A percentile compares a stretch with the other conserved stretches of the same genome.
These are phyloP conservation scores for Dioszegia hungarica DNA, from an alignment of 768 basidiomycete species.

Conservation along the genomic window DNA sequence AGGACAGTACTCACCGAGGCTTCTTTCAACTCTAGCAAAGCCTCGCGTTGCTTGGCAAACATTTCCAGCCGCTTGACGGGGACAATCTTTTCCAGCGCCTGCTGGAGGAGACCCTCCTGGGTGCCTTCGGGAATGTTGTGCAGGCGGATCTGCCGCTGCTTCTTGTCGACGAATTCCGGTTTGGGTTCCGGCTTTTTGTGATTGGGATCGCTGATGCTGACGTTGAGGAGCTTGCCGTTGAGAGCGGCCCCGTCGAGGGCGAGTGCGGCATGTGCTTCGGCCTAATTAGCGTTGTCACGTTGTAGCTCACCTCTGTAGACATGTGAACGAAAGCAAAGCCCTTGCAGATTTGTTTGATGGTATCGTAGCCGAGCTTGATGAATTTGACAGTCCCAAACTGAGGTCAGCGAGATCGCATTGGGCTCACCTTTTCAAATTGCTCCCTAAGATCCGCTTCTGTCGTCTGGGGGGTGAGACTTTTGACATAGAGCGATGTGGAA, in stretches of 20 bases:
- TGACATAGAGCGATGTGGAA: conserved; percentile 79
- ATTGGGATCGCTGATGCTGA: conserved; percentile 49
- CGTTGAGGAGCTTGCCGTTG: conserved; percentile 25
- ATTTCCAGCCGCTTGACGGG: conserved; percentile 66
- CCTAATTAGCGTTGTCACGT: conserved; percentile 9
- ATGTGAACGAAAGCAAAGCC: conserved; percentile 94
- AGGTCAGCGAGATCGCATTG: not conserved
- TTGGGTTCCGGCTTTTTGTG: conserved; percentile 19
- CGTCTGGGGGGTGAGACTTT: conserved; percentile 73
- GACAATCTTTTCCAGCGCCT: conserved; percentile 73
- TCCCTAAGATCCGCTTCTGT: conserved; percentile 71
- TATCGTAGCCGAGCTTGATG: conserved; percentile 68
- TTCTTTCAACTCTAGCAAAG: conserved; percentile 50
- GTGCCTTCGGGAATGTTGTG: conserved; percentile 67
- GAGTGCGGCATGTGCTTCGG: conserved; percentile 24
- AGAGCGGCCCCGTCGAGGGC: conserved; percentile 20
- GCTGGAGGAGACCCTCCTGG: conserved; percentile 89
- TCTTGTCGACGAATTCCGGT: conserved; percentile 39
- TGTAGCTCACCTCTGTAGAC: conserved; percentile 62
- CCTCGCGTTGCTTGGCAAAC: conserved; percentile 56
- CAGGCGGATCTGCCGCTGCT: conserved; percentile 69
- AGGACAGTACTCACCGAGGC: conserved; percentile 53
- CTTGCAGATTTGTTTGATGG: conserved; percentile 60
- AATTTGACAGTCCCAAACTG: conserved; percentile 81
- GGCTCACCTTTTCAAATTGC: conserved; percentile 56